phyloP scores from a whole-genome alignment of 2,329 filamentous ascomycete species.

The Alternaria infectoria region DNA sequence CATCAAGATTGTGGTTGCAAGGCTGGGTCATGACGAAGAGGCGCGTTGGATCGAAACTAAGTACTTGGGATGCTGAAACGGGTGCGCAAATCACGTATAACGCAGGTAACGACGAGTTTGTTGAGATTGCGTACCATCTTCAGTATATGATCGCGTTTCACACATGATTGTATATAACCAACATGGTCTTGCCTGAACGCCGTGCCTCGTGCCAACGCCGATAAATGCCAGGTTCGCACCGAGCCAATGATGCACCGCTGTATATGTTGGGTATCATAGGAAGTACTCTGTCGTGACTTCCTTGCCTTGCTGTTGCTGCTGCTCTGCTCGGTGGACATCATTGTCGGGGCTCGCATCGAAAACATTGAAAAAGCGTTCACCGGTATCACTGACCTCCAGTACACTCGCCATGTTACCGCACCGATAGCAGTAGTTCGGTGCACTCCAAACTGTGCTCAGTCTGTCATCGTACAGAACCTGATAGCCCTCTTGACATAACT shows the following conservation, averaged over 20 bases:
- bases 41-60: conserved; percentile 87
- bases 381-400: conserved; percentile 90
- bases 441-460: conserved; percentile 94
- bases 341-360: conserved; percentile 98
- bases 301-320: conserved; percentile 78
- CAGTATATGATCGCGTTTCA: conserved; percentile 2
- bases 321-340: conserved; percentile 81
- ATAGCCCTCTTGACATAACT: conserved; percentile 97
- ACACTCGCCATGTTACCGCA: conserved; percentile 98
- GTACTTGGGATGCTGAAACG: conserved; percentile 82
- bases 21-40: conserved; percentile 80
- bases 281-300: conserved; percentile 72
- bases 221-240: conserved; percentile 15
- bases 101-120: neutral
- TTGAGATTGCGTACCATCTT: neutral
- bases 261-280: conserved; percentile 58
- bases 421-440: conserved; percentile 79
- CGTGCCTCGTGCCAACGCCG: conserved; percentile 17
- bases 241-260: conserved; percentile 15
- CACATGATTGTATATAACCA: conserved; percentile 14
- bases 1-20: conserved; percentile 84
- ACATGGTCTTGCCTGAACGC: conserved; percentile 10
- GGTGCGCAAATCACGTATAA: neutral
- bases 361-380: conserved; percentile 95
- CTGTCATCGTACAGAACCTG: conserved; percentile 96